Evolutionary conservation across 108 stramenopile genomes (phyloP), one percentile per base, ranked within the genome.

Genomic region (Licmophora abbreviata): DNA sequence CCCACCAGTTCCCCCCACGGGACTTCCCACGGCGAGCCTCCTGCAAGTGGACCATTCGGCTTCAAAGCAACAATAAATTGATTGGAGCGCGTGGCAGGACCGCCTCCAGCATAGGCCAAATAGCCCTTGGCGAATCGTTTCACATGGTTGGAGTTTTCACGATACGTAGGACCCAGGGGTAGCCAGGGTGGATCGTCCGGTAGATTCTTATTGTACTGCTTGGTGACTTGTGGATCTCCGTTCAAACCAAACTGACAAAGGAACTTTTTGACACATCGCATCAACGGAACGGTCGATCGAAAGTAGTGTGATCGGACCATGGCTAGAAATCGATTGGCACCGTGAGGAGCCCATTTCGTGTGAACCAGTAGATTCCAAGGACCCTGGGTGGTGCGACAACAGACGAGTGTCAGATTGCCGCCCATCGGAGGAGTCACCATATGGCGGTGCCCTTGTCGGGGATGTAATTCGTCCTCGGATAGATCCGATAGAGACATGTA

Each of bases 241-340:
- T 77, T 61, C 17, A 94, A 61, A 20, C 93, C 93, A 63, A 92
- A 92, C 48, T 94, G 93, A 52, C 86, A 88, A 3, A 93, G 31
- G 44, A 93, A 93, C 22, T 66, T 61, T 5, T 71, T 44, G 21
- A 91, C 51, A 54, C 86, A 85, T 42, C 93, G 74, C 78, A 92
- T 88, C 21, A 94, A 30, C 3, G 89, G 81, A 17, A 91, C 83
- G 15, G 38, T 40, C n/a, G 56, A 43, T 1, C 56, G 52, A 58
- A 91, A 92, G 63, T 91, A 90, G 8, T 76, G 57, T 4, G 12
- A 18, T 12, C 23, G 1, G 35, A 53, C 52, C 52, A 53, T 38
- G 12, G 36, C 35, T 22, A 53, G 40, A 53, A 53, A 53, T 17
- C 52, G 3, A 14, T 18, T 37, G 40, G 29, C 52, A 38, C 52